These are phyloP conservation scores for Alternaria alternata DNA, from an alignment of 2,329 filamentous ascomycete genomes.

Conservation along the genomic window DNA sequence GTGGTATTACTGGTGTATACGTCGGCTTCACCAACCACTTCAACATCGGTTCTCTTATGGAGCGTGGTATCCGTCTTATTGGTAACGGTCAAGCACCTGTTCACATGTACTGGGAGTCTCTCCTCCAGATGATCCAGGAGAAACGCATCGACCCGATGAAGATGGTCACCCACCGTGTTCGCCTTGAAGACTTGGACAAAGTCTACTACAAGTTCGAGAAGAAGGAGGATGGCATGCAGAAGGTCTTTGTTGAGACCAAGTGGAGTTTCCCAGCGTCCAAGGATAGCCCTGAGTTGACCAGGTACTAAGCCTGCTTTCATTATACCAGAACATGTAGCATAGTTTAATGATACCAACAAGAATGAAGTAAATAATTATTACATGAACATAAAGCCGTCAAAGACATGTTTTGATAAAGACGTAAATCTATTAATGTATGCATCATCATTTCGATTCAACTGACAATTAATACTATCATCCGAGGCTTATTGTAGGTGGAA, in stretches of 20 bases:
- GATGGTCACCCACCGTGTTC: conserved; percentile 81
- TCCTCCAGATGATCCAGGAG: conserved; percentile 72
- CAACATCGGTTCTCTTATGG: conserved; percentile 84
- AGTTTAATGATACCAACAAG: conserved; percentile 5
- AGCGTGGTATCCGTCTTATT: conserved; percentile 82
- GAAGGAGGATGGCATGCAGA: conserved; percentile 77
- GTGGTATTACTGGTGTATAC: conserved; percentile 78
- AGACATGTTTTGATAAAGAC: background rate
- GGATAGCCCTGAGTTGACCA: conserved; percentile 62
- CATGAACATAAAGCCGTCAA: background rate
- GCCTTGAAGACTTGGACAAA: conserved; percentile 59
- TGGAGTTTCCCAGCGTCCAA: conserved; percentile 61
- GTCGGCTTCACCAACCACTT: conserved; percentile 78
- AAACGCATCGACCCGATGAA: conserved; percentile 76
- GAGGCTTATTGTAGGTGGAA: background rate
- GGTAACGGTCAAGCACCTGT: conserved; percentile 76
- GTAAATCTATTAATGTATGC: background rate
- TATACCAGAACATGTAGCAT: background rate
- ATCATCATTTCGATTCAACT: background rate
- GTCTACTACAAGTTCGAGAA: conserved; percentile 73
- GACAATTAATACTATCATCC: background rate
- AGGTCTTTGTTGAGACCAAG: conserved; percentile 73
- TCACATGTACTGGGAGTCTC: conserved; percentile 81
- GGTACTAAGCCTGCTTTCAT: conserved; percentile 35
- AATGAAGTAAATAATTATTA: conserved; percentile 2